These are phyloP conservation scores for Lantana camara DNA, from an alignment of 257 asterid species.

Conservation along the genomic window DNA sequence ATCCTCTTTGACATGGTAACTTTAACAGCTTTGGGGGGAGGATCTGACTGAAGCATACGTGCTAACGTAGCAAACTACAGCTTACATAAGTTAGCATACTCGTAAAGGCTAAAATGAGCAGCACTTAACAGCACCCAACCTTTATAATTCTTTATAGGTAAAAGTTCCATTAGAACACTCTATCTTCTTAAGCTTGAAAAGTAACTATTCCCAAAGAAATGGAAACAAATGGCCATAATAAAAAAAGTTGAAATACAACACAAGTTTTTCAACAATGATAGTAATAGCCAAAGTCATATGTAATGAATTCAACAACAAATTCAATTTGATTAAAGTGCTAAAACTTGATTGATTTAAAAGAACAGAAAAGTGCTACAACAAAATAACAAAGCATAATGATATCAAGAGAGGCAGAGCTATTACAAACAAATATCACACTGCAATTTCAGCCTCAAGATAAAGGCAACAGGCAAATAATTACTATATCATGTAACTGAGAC, in stretches of 20 bases:
- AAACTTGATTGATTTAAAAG: not conserved
- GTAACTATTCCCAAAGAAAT: not conserved
- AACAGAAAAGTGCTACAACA: not conserved
- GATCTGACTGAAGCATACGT: constrained; percentile 97
- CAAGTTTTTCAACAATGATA: not conserved
- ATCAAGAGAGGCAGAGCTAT: not conserved
- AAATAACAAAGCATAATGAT: not conserved
- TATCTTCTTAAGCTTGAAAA: not conserved
- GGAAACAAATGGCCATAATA: not conserved
- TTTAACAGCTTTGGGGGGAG: constrained; percentile 99
- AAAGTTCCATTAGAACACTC: not conserved
- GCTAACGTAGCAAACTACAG: constrained; percentile 92
- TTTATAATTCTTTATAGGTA: constrained; percentile 5
- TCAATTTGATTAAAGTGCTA: constrained; percentile 9
- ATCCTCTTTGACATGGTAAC: constrained; percentile 91
- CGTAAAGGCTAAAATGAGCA: constrained; percentile 18
- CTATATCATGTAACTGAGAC: not conserved
- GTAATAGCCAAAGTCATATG: constrained; percentile 4
- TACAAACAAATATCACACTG: no score
- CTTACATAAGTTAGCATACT: constrained; percentile 24
- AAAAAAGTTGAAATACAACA: no score
- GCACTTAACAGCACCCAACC: not conserved
- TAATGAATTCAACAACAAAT: not conserved
- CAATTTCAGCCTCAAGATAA: no score
- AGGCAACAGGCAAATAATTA: no score